phyloP scores from a whole-genome alignment of 441 rosid species.

The Macaranga tanarius region DNA sequence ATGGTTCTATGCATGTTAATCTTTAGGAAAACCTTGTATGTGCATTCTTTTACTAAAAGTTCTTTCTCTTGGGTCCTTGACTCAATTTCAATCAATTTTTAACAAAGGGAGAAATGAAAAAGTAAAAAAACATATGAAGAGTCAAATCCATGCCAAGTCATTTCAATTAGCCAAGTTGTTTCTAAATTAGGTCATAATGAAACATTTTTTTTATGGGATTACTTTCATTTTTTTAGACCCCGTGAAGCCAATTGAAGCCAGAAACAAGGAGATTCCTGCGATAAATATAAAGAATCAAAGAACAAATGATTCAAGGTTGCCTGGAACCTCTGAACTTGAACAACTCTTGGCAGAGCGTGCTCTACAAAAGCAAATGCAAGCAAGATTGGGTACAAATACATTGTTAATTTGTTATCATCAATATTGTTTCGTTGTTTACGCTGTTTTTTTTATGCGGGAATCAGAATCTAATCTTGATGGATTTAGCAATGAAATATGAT shows the following conservation, averaged over 20 bases:
- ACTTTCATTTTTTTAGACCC: conserved; percentile 12
- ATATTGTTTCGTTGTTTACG: background rate
- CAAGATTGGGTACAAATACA: conserved; percentile 21
- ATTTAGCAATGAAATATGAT: background rate
- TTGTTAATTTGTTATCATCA: background rate
- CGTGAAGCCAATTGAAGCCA: conserved; percentile 14
- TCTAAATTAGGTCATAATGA: too few relatives aligned
- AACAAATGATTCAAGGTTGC: conserved; percentile 5
- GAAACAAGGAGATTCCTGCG: conserved; percentile 12
- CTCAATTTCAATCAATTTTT: background rate
- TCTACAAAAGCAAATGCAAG: conserved; percentile 23
- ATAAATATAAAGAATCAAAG: conserved; percentile 8
- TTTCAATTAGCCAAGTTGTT: too few relatives aligned
- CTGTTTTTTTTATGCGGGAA: background rate
- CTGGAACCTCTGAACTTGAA: conserved; percentile 29
- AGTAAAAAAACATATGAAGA: background rate
- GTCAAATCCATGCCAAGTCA: too few relatives aligned
- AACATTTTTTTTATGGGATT: background rate
- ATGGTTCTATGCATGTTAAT: background rate
- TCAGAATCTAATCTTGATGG: background rate
- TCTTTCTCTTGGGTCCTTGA: background rate
- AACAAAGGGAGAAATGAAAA: background rate
- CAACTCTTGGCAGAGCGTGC: conserved; percentile 28
- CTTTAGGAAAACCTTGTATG: background rate
- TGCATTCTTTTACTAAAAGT: background rate